phyloP scores from a whole-genome alignment of 2,329 filamentous ascomycete genomes.

The Apiospora aurea region DNA sequence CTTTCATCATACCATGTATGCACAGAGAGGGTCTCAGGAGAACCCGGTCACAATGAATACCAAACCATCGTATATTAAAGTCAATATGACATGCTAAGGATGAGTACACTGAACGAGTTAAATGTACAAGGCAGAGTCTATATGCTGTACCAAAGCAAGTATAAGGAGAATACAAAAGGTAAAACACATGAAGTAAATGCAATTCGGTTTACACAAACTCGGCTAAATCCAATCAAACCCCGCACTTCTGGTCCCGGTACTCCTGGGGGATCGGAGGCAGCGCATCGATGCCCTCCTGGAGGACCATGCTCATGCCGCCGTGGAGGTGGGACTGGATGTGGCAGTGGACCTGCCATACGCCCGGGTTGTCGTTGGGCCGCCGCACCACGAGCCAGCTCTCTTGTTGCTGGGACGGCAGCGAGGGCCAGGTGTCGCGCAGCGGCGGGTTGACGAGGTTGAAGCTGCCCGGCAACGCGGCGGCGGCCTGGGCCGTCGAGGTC shows the following conservation, averaged over 20 bases:
- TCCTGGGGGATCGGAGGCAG: constrained; percentile 51
- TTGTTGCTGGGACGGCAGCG: constrained; percentile 40
- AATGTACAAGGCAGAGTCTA: not conserved
- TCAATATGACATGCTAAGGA: not conserved
- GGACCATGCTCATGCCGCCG: constrained; percentile 62
- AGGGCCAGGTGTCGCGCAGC: constrained; percentile 57
- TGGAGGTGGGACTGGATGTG: constrained; percentile 61
- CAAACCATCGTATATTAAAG: not conserved
- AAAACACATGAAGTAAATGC: not conserved
- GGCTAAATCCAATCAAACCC: not conserved
- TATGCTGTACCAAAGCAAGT: not conserved
- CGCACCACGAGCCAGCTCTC: constrained; percentile 58
- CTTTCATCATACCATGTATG: not conserved
- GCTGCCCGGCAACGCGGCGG: constrained; percentile 49
- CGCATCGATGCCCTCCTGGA: constrained; percentile 55
- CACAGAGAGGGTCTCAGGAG: not conserved
- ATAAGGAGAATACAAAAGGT: not conserved
- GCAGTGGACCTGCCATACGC: constrained; percentile 63
- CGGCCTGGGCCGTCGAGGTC: constrained; percentile 60
- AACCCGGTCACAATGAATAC: not conserved
- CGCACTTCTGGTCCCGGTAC: constrained; percentile 32
- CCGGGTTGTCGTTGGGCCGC: constrained; percentile 60
- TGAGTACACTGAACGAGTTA: not conserved
- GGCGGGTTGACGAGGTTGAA: constrained; percentile 67
- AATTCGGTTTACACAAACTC: not conserved